These are phyloP conservation scores for Pythium apleroticum DNA, from an alignment of 352 stramenopile genomes.

Conservation along the genomic window DNA sequence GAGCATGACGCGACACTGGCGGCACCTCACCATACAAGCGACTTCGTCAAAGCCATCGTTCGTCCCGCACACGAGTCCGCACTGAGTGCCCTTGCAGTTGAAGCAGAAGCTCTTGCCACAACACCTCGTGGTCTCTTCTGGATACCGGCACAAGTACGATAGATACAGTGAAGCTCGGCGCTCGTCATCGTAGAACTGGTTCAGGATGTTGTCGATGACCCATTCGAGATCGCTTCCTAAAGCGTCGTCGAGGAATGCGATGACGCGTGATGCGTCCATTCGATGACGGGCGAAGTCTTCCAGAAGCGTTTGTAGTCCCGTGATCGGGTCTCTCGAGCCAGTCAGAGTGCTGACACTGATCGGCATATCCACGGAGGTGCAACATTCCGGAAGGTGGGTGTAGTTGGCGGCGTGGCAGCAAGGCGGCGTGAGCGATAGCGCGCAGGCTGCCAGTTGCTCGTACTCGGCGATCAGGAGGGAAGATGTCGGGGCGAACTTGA, in stretches of 20 bases:
- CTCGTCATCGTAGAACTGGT: constrained; percentile 2
- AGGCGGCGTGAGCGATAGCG: not conserved
- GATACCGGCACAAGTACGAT: not conserved
- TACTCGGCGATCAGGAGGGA: not conserved
- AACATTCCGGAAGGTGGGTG: not conserved
- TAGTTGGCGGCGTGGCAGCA: not conserved
- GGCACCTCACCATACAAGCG: constrained; percentile 40
- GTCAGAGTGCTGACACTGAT: not conserved
- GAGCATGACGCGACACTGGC: constrained; percentile 38
- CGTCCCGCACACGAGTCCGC: not conserved
- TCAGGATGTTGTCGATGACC: not conserved
- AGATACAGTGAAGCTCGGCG: not conserved
- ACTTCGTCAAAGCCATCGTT: constrained; percentile 29
- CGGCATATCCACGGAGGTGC: not conserved
- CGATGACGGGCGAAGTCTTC: not conserved
- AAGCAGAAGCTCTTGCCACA: not conserved
- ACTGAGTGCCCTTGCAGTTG: constrained; percentile 4
- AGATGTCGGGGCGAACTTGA: not conserved
- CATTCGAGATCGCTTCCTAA: not conserved
- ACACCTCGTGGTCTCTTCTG: not conserved
- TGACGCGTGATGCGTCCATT: not conserved
- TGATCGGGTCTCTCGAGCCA: not conserved
- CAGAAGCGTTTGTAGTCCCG: not conserved
- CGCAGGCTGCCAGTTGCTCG: not conserved
- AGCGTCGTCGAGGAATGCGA: not conserved